These are phyloP conservation scores for Aspergillus fijiensis DNA, from an alignment of 2,329 filamentous ascomycete species.

Conservation along the genomic window DNA sequence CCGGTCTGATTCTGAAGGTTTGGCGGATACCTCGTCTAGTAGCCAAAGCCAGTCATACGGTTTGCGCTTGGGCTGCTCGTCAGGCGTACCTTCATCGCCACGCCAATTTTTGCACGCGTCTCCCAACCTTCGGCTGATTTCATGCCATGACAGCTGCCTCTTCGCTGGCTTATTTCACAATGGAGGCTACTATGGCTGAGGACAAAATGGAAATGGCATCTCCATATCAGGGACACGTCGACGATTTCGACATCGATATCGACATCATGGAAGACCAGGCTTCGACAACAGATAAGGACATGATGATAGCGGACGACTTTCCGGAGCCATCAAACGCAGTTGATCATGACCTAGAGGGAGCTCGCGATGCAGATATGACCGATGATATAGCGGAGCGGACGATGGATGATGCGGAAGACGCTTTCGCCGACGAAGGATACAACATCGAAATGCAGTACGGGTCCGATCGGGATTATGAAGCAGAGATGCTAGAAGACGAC, in stretches of 20 bases:
- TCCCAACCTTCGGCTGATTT: conserved; percentile 9
- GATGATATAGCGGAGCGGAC: conserved; percentile 44
- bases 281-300: conserved; percentile 56
- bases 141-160: conserved; percentile 37
- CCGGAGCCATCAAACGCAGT: conserved; percentile 31
- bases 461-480: conserved; percentile 34
- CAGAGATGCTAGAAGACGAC: conserved; percentile 43
- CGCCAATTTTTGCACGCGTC: conserved; percentile 22
- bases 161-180: conserved; percentile 31
- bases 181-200: conserved; percentile 41
- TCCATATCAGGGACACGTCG: conserved; percentile 43
- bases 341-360: conserved; percentile 31
- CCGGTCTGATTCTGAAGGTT: not conserved
- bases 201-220: conserved; percentile 48
- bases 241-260: conserved; percentile 61
- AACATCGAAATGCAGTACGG: conserved; percentile 33
- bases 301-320: conserved; percentile 43
- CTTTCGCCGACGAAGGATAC: conserved; percentile 27
- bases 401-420: conserved; percentile 38
- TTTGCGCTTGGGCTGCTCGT: conserved; percentile 2
- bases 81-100: conserved; percentile 18
- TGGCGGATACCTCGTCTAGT: not conserved
- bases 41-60: not conserved
- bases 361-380: conserved; percentile 49
- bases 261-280: conserved; percentile 57